Base-by-base conservation (phyloP, 352 stramenopile genomes). In the Globisporangium paroecandrum region DNA sequence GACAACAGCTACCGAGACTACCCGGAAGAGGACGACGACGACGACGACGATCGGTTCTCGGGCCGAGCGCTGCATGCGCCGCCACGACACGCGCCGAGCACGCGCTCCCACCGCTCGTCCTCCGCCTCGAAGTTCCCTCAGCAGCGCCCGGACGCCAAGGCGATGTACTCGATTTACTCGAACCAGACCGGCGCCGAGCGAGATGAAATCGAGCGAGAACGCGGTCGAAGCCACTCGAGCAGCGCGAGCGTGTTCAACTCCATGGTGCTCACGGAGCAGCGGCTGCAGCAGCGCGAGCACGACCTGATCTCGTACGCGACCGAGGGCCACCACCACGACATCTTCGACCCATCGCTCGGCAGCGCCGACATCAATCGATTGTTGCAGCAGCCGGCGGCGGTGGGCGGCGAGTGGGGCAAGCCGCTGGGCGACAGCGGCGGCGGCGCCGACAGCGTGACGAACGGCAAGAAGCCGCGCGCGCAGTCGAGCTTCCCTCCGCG, bases 401-500 rank as follows among this genome's bases (percentile, higher is more conserved):
- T 46, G 54, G 54, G 25, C 4, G 67, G 56, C n/a, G 65, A 36
- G 13, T 70, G 65, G 65, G 38, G 25, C 47, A 65, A 70, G 41
- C 24, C 43, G 43, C 27, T n/a, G 3, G 38, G 49, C 27, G 25
- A 41, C 56, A 36, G 29, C 20, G 15, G 20, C 4, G 56, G 32
- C 8, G 56, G 29, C 22, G 54, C 25, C 9, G 34, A 22, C 22
- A 34, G 10, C 27, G 24, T 24, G 41, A 32, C 34, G 58, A 62
- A 27, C 15, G 51, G 9, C 22, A 46, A 56, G 36, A 60, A 61
- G 29, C 74, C 75, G 62, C 78, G 77, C 25, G 69, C 70, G 69
- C 82, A 86, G 70, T 77, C 77, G 29, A 77, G 72, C 13, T 93
- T 93, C 62, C 85, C 85, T 4, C 85, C 85, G 32, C 85, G 85